Conservation (phyloP, 139 green algal species). For the Picochlorum sp. region DNA sequence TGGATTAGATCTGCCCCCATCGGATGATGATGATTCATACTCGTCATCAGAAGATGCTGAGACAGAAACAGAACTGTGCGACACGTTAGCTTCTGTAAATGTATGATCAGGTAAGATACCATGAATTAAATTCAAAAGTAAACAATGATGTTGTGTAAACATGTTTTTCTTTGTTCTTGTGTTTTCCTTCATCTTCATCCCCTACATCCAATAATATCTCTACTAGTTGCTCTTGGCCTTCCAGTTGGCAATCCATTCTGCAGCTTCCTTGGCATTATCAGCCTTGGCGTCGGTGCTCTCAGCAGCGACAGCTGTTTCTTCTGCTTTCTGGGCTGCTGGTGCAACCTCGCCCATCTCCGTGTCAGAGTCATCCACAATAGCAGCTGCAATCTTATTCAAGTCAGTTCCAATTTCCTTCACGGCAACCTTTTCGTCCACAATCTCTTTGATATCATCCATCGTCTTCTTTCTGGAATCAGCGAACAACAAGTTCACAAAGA, state of each 20-base stretch:
- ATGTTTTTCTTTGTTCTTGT: background rate
- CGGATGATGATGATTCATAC: conserved; percentile 20
- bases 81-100: background rate
- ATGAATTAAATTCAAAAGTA: too few species aligned
- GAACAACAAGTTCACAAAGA: conserved; percentile 35
- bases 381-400: conserved; percentile 27
- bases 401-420: conserved; percentile 26
- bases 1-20: conserved; percentile 34
- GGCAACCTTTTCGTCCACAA: conserved; percentile 34
- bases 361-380: conserved; percentile 27
- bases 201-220: background rate
- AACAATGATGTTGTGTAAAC: too few species aligned
- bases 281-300: background rate
- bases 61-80: background rate
- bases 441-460: conserved; percentile 24
- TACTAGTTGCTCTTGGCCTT: conserved; percentile 5
- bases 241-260: conserved; percentile 13
- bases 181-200: background rate
- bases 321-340: too few species aligned
- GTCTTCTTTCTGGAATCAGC: conserved; percentile 37
- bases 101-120: background rate
- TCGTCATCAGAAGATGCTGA: conserved; percentile 3
- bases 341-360: background rate
- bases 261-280: conserved; percentile 25
- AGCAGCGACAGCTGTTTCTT: background rate